Evolutionary conservation across 768 basidiomycete genomes (phyloP).

Genomic region (Suillus alpinus): DNA sequence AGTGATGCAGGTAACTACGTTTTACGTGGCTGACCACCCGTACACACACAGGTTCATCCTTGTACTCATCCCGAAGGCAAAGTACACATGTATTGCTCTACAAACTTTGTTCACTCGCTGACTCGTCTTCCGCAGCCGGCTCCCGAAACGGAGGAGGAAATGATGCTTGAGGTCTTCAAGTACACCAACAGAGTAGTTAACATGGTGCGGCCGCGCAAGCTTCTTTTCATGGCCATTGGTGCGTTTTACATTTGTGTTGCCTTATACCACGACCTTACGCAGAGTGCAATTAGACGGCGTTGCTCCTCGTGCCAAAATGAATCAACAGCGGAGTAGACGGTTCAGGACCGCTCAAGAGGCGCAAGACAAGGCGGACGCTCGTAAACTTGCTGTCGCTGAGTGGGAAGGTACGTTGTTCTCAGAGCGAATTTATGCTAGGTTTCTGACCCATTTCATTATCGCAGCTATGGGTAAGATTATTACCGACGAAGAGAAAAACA

Average conservation of each 20-base stretch:
- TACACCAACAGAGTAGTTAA: constrained; percentile 98
- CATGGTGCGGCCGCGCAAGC: constrained; percentile 92
- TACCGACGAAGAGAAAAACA: constrained; percentile 77
- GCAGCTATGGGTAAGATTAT: constrained; percentile 90
- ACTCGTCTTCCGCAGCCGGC: constrained; percentile 58
- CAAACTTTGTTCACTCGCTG: not conserved
- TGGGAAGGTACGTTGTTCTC: constrained; percentile 67
- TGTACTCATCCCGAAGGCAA: constrained; percentile 99
- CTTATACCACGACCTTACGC: constrained; percentile 4
- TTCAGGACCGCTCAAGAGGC: constrained; percentile 96
- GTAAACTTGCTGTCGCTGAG: constrained; percentile 73
- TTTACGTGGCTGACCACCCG: constrained; percentile 3
- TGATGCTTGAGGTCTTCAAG: constrained; percentile 97
- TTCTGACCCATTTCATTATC: not conserved
- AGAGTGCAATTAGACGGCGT: constrained; percentile 74
- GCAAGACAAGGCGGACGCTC: constrained; percentile 87
- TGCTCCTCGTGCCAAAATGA: constrained; percentile 99
- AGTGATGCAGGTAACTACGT: constrained; percentile 21
- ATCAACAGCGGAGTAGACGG: constrained; percentile 95
- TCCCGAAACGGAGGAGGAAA: constrained; percentile 96
- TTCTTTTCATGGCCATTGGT: constrained; percentile 99
- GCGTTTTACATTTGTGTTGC: constrained; percentile 21
- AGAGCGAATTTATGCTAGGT: not conserved
- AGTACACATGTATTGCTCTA: constrained; percentile 37
- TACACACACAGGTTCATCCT: constrained; percentile 74